These are phyloP conservation scores for Ricinus communis DNA, from an alignment of 345 rosid genomes.

Conservation along the genomic window DNA sequence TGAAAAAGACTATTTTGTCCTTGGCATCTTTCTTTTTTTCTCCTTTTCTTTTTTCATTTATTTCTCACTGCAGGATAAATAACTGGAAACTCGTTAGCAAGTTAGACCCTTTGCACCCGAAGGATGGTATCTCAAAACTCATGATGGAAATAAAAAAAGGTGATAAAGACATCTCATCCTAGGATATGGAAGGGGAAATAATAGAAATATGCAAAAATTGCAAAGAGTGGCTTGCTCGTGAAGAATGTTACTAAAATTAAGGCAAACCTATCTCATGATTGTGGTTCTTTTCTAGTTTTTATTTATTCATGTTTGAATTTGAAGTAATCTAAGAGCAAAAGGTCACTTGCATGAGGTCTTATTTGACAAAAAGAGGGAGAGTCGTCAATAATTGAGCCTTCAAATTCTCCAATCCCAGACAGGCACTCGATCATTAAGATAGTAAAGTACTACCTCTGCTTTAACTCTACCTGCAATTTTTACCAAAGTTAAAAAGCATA, in stretches of 20 bases:
- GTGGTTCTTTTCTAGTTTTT: neutral
- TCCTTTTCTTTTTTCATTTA: neutral
- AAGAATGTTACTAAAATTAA: slow-evolving; percentile 6
- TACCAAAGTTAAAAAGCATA: neutral
- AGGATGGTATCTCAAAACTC: neutral
- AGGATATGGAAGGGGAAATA: neutral
- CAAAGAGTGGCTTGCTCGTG: neutral
- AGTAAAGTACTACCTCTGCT: too few relatives aligned
- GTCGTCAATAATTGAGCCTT: too few relatives aligned
- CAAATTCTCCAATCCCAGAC: too few relatives aligned
- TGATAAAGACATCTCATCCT: slow-evolving; percentile 13
- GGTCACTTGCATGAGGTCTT: neutral
- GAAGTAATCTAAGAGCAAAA: neutral
- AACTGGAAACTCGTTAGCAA: neutral
- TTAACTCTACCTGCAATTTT: neutral
- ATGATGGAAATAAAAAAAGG: slow-evolving; percentile 6
- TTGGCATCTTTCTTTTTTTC: neutral
- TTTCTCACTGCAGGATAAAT: neutral
- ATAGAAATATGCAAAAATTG: neutral
- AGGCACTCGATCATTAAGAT: too few relatives aligned
- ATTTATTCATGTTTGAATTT: neutral
- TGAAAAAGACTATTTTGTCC: neutral
- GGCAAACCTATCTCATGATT: slow-evolving; percentile 7
- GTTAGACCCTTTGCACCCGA: neutral
- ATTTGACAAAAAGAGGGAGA: too few relatives aligned